These are phyloP conservation scores for Kokia cookei DNA, from an alignment of 441 rosid species.

Conservation along the genomic window DNA sequence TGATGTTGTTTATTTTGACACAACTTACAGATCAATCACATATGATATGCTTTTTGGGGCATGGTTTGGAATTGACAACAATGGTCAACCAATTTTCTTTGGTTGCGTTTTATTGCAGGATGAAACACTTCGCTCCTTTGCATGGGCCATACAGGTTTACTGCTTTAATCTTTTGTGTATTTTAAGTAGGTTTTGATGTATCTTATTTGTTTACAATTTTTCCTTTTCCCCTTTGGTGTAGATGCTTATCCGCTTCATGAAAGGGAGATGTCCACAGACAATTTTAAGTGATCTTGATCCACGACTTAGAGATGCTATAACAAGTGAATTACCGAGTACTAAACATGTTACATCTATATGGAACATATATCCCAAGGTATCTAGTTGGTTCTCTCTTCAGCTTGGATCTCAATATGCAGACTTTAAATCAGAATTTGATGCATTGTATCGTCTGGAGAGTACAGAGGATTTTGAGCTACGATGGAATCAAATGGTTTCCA, in stretches of 20 bases:
- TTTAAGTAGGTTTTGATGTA: not conserved
- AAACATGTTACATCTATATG: slow-evolving; percentile 28
- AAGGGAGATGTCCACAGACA: slow-evolving; percentile 40
- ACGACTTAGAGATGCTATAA: slow-evolving; percentile 34
- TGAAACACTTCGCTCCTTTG: slow-evolving; percentile 28
- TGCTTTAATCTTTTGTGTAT: not conserved
- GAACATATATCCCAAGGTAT: slow-evolving; percentile 28
- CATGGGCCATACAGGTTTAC: slow-evolving; percentile 50
- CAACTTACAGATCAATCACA: slow-evolving; percentile 37
- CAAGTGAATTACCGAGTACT: slow-evolving; percentile 27
- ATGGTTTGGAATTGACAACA: slow-evolving; percentile 40
- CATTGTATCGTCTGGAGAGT: slow-evolving; percentile 28
- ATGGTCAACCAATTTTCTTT: slow-evolving; percentile 36
- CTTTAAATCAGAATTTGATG: slow-evolving; percentile 36
- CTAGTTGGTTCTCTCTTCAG: slow-evolving; percentile 35
- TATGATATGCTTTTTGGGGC: slow-evolving; percentile 34
- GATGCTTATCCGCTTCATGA: slow-evolving; percentile 39
- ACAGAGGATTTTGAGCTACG: slow-evolving; percentile 35
- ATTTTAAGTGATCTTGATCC: slow-evolving; percentile 38
- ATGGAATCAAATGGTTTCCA: slow-evolving; percentile 39
- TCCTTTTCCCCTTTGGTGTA: slow-evolving; percentile 12
- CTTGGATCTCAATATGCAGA: slow-evolving; percentile 35
- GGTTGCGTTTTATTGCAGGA: slow-evolving; percentile 39
- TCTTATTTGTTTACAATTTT: not conserved
- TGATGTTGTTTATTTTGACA: slow-evolving; percentile 37